A percentile compares a stretch with the other conserved stretches of the same genome.
phyloP scores from a whole-genome alignment of 2,329 filamentous ascomycete genomes.

The Akanthomyces dipterigenus region DNA sequence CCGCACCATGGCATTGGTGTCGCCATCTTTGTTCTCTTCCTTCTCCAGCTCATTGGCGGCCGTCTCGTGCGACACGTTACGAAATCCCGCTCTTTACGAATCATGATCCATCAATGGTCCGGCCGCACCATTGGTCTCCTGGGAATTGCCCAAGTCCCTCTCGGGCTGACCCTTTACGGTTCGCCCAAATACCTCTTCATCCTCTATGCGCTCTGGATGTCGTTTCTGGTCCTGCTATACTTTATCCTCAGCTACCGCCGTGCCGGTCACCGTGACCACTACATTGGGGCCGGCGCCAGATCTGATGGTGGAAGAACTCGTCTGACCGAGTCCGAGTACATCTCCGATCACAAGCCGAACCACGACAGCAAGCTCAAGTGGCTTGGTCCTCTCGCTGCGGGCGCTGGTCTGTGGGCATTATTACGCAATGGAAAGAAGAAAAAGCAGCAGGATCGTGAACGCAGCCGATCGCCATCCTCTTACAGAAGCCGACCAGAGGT shows the following conservation, averaged over 20 bases:
- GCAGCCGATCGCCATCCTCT: conserved; percentile 31
- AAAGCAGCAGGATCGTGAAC: conserved; percentile 33
- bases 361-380: conserved; percentile 34
- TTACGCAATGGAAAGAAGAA: conserved; percentile 34
- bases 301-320: conserved; percentile 40
- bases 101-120: conserved; percentile 79
- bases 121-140: conserved; percentile 73
- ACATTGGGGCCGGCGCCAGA: conserved; percentile 52
- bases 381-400: conserved; percentile 48
- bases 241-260: conserved; percentile 72
- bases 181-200: conserved; percentile 82
- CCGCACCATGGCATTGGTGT: conserved; percentile 81
- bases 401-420: conserved; percentile 42
- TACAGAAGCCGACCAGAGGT: conserved; percentile 40
- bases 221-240: conserved; percentile 64
- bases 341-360: conserved; percentile 25
- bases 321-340: conserved; percentile 35
- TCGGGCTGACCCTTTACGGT: conserved; percentile 87
- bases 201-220: conserved; percentile 73
- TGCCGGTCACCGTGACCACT: conserved; percentile 47
- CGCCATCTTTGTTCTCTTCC: conserved; percentile 66
- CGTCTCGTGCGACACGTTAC: conserved; percentile 51
- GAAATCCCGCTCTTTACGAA: conserved; percentile 41
- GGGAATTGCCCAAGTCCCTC: conserved; percentile 77
- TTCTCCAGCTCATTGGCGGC: conserved; percentile 65